Evolutionary conservation across 140 eudicot genomes (phyloP).

Genomic region (Bidens hawaiensis): DNA sequence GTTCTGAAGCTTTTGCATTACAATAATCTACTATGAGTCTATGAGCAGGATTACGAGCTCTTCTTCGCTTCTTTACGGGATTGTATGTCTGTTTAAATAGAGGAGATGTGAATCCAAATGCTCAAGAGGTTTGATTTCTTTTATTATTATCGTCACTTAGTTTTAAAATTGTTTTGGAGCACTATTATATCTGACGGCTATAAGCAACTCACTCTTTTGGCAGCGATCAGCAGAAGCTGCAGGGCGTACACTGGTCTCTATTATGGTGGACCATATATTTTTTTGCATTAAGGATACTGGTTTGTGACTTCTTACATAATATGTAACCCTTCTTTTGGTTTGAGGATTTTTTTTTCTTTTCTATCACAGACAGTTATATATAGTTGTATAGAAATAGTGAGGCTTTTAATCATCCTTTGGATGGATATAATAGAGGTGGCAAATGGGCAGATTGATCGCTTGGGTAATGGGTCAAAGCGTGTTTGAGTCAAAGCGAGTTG

Average conservation of each 20-base stretch:
- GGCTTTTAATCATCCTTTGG: constrained; percentile 6
- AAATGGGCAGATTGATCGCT: neutral
- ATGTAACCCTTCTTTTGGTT: constrained; percentile 12
- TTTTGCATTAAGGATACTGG: constrained; percentile 91
- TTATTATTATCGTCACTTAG: neutral
- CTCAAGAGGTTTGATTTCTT: constrained; percentile 51
- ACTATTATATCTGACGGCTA: constrained; percentile 2
- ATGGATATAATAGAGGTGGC: neutral
- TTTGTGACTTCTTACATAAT: constrained; percentile 26
- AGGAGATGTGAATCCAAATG: constrained; percentile 75
- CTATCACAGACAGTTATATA: neutral
- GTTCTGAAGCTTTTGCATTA: constrained; percentile 13
- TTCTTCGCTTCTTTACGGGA: constrained; percentile 92
- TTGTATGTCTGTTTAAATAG: constrained; percentile 73
- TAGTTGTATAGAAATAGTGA: neutral
- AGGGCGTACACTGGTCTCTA: constrained; percentile 80
- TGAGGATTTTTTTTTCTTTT: constrained; percentile 3
- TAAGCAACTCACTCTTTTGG: constrained; percentile 27
- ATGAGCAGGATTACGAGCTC: constrained; percentile 86
- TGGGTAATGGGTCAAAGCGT: neutral
- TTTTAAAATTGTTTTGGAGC: constrained; percentile 2
- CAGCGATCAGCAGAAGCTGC: constrained; percentile 92
- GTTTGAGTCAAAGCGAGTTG: neutral
- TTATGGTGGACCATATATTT: constrained; percentile 89
- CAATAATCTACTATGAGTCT: constrained; percentile 6